Evolutionary conservation across 305 asterid species (phyloP).

Genomic region (Lippia alba): DNA sequence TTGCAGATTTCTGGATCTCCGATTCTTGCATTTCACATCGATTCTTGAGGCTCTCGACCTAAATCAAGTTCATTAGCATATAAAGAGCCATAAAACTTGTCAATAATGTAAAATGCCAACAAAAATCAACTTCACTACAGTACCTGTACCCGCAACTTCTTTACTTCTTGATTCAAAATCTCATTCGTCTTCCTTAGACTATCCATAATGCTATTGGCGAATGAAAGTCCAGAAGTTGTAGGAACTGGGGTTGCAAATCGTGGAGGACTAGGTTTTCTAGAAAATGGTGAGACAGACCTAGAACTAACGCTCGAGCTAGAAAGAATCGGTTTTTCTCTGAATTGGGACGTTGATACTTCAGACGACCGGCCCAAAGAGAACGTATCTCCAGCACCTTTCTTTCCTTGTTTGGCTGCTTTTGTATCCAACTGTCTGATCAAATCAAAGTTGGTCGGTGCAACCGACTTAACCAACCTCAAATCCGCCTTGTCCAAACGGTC

Average conservation of each 20-base stretch:
- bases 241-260: constrained; percentile 94
- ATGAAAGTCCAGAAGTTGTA: constrained; percentile 85
- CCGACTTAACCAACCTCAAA: constrained; percentile 69
- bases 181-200: constrained; percentile 92
- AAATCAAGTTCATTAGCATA: constrained; percentile 27
- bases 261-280: constrained; percentile 89
- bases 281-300: constrained; percentile 92
- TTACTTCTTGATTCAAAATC: constrained; percentile 85
- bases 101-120: neutral
- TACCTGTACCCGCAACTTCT: constrained; percentile 86
- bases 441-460: constrained; percentile 72
- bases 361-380: too few relatives aligned
- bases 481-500: constrained; percentile 88
- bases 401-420: constrained; percentile 95
- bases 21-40: constrained; percentile 76
- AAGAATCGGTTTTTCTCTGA: constrained; percentile 67
- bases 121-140: constrained; percentile 12
- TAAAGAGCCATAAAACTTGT: neutral
- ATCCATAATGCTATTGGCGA: constrained; percentile 77
- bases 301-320: constrained; percentile 74
- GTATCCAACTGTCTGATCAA: constrained; percentile 84
- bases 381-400: constrained; percentile 54
- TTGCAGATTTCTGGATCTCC: constrained; percentile 73
- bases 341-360: constrained; percentile 24
- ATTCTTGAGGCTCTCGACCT: constrained; percentile 67